phyloP scores from a whole-genome alignment of 2,329 filamentous ascomycete species.

The Fusarium sp. region DNA sequence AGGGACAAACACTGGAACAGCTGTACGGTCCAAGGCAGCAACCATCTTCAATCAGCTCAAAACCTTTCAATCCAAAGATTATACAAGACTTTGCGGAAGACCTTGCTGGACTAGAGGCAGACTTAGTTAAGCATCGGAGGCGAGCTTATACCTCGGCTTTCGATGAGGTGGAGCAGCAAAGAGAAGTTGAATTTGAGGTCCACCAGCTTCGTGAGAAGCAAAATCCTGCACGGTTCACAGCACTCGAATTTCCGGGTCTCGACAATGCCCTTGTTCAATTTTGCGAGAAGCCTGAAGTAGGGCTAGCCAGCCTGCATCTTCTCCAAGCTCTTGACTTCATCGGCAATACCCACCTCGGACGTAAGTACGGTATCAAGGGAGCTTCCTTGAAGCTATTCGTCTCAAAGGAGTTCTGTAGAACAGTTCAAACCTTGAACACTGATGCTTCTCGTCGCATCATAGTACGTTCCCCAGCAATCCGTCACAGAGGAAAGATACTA shows the following conservation, averaged over 20 bases:
- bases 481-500: background rate
- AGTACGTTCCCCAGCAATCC: background rate
- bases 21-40: slow-evolving; percentile 63
- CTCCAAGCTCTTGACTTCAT: background rate
- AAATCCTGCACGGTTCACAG: slow-evolving; percentile 56
- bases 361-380: background rate
- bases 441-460: background rate
- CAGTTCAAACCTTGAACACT: background rate
- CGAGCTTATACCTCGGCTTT: slow-evolving; percentile 61
- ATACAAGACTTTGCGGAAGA: background rate
- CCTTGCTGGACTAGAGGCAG: background rate
- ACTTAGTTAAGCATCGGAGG: background rate
- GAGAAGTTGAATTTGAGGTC: slow-evolving; percentile 71
- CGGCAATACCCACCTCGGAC: background rate
- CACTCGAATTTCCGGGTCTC: slow-evolving; percentile 61
- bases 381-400: background rate
- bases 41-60: background rate
- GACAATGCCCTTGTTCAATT: slow-evolving; percentile 47
- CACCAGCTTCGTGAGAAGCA: slow-evolving; percentile 69
- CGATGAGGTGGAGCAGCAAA: slow-evolving; percentile 71
- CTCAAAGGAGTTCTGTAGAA: background rate
- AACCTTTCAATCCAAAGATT: background rate
- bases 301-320: background rate
- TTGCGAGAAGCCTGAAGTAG: slow-evolving; percentile 1
- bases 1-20: slow-evolving; percentile 69